Percentiles rank a stretch among this genome's conserved stretches.
Conservation (phyloP, 768 basidiomycete genomes). For the Leccinum subtestaceum region DNA sequence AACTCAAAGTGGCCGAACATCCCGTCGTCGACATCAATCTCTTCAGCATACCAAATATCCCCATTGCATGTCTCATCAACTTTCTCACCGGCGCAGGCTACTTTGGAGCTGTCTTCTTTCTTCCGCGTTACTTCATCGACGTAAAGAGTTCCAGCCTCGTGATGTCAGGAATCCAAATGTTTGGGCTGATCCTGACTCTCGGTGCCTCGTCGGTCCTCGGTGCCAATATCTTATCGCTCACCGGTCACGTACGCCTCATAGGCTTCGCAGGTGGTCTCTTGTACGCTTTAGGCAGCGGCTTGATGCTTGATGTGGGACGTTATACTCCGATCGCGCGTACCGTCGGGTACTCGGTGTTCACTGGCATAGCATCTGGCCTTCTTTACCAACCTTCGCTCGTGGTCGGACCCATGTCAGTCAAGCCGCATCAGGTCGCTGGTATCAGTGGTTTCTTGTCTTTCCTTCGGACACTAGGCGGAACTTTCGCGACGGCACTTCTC, state of each 20-base stretch:
- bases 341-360: conserved; percentile 33
- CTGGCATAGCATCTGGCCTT: conserved; percentile 32
- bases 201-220: conserved; percentile 36
- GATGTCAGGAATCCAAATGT: conserved; percentile 35
- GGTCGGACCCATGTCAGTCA: conserved; percentile 35
- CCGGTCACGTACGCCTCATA: conserved; percentile 31
- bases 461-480: conserved; percentile 34
- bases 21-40: conserved; percentile 35
- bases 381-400: conserved; percentile 36
- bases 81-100: conserved; percentile 39
- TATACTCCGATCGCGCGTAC: conserved; percentile 26
- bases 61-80: conserved; percentile 35
- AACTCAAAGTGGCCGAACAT: conserved; percentile 31
- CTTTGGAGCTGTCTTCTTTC: conserved; percentile 37
- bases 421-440: conserved; percentile 33
- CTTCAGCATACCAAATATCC: conserved; percentile 35
- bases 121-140: conserved; percentile 40
- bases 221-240: conserved; percentile 33
- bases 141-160: conserved; percentile 33
- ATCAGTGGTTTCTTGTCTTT: conserved; percentile 37
- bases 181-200: conserved; percentile 33
- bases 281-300: conserved; percentile 32
- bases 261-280: conserved; percentile 30
- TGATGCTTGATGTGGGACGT: conserved; percentile 34
- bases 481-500: conserved; percentile 36